Evolutionary conservation across 192 early-diverging fungal genomes (phyloP).

Genomic region (Physocladia obscura): DNA sequence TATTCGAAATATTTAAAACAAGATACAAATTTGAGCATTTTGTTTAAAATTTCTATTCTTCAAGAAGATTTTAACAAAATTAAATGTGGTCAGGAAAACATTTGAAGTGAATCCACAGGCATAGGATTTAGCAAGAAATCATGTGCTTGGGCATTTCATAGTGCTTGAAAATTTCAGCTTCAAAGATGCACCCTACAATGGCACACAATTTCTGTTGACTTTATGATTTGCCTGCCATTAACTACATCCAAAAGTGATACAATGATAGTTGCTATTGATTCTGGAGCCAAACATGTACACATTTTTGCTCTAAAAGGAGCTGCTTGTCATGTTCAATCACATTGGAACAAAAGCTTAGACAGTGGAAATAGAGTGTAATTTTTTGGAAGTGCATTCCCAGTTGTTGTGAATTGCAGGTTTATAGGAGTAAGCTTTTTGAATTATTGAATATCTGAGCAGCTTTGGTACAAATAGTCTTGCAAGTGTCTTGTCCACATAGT

Average conservation of each 20-base stretch:
- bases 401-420: slow-evolving; percentile 13
- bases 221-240: background rate
- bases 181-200: background rate
- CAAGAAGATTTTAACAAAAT: no score
- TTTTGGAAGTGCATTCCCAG: slow-evolving; percentile 5
- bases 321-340: slow-evolving; percentile 9
- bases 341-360: background rate
- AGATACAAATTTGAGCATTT: no score
- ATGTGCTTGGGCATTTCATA: background rate
- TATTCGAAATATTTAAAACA: no score
- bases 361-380: slow-evolving; percentile 14
- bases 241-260: background rate
- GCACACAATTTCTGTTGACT: background rate
- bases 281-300: background rate
- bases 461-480: background rate
- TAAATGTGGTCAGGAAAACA: no score
- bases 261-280: background rate
- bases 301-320: background rate
- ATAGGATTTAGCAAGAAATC: no score
- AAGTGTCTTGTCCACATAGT: background rate
- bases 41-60: no score
- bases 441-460: background rate
- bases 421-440: background rate
- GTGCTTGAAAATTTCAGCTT: slow-evolving; percentile 2
- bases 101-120: no score